Percentiles rank a stretch among this genome's conserved stretches.
phyloP scores from a whole-genome alignment of 2,329 filamentous ascomycete species.

The Aspergillus caelatus region DNA sequence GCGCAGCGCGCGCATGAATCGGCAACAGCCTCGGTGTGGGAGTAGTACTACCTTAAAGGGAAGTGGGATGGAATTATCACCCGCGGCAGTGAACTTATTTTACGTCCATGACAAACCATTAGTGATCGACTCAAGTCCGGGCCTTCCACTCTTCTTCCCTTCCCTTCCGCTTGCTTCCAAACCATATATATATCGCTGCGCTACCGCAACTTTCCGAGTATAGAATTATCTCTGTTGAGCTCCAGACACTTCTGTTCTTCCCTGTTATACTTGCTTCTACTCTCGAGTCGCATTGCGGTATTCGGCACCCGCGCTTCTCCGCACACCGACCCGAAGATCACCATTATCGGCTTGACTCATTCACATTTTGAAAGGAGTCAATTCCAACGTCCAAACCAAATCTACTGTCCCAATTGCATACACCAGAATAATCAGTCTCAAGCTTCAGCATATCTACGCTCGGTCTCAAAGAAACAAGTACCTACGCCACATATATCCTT shows the following conservation, averaged over 20 bases:
- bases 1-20: neutral
- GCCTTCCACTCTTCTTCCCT: neutral
- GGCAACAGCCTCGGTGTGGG: neutral
- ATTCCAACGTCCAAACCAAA: neutral
- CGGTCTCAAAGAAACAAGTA: neutral
- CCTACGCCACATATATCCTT: neutral
- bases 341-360: slow-evolving; percentile 2
- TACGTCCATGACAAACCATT: slow-evolving; percentile 4
- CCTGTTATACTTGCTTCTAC: neutral
- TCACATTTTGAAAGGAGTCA: neutral
- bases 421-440: neutral
- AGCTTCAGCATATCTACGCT: neutral
- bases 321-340: neutral
- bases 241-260: neutral
- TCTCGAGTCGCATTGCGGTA: neutral
- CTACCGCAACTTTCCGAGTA: neutral
- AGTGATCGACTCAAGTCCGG: neutral
- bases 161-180: slow-evolving; percentile 2
- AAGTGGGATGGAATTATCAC: neutral
- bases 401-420: neutral
- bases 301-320: neutral
- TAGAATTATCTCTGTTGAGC: neutral
- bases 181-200: neutral
- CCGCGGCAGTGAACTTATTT: neutral
- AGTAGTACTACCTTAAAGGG: slow-evolving; percentile 1